A percentile compares a stretch with the other conserved stretches of the same genome.
Evolutionary conservation across 1,139 yeast genomes (phyloP).

Genomic region (Debaryomyces singareniensis): DNA sequence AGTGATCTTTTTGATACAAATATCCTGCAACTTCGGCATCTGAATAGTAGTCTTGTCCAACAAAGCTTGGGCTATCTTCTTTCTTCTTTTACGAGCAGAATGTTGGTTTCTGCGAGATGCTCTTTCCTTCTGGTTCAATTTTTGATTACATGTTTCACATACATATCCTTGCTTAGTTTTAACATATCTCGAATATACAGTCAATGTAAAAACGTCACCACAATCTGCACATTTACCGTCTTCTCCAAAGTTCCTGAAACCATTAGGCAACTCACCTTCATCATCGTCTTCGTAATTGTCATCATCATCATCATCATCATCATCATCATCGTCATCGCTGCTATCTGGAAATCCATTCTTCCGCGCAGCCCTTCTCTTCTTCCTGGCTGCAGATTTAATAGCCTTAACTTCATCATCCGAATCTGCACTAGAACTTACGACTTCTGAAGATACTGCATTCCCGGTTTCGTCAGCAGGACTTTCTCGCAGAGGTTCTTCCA

Average conservation of each 20-base stretch:
- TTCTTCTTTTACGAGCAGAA: slow-evolving; percentile 65
- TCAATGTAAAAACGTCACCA: slow-evolving; percentile 46
- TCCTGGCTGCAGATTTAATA: slow-evolving; percentile 37
- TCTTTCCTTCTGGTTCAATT: slow-evolving; percentile 35
- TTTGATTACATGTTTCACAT: slow-evolving; percentile 60
- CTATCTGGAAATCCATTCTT: slow-evolving; percentile 13
- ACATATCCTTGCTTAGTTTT: slow-evolving; percentile 50
- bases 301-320: slow-evolving; percentile 24
- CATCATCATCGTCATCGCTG: slow-evolving; percentile 8
- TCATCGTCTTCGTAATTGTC: slow-evolving; percentile 23
- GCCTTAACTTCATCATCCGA: slow-evolving; percentile 23
- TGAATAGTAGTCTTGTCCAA: slow-evolving; percentile 61
- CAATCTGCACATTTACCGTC: slow-evolving; percentile 55
- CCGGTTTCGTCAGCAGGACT: slow-evolving; percentile 1
- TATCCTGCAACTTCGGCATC: slow-evolving; percentile 71
- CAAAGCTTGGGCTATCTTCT: slow-evolving; percentile 76
- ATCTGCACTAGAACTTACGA: slow-evolving; percentile 2
- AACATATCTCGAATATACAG: slow-evolving; percentile 58
- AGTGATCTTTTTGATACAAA: slow-evolving; percentile 68
- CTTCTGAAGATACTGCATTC: slow-evolving; percentile 18
- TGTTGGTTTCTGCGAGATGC: slow-evolving; percentile 45
- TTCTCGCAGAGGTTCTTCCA: background rate
- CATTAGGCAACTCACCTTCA: slow-evolving; percentile 15
- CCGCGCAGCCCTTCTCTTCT: slow-evolving; percentile 25
- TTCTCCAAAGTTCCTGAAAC: slow-evolving; percentile 37